These are phyloP conservation scores for Botryosphaeria agaves DNA, from an alignment of 2,329 filamentous ascomycete genomes.

Conservation along the genomic window DNA sequence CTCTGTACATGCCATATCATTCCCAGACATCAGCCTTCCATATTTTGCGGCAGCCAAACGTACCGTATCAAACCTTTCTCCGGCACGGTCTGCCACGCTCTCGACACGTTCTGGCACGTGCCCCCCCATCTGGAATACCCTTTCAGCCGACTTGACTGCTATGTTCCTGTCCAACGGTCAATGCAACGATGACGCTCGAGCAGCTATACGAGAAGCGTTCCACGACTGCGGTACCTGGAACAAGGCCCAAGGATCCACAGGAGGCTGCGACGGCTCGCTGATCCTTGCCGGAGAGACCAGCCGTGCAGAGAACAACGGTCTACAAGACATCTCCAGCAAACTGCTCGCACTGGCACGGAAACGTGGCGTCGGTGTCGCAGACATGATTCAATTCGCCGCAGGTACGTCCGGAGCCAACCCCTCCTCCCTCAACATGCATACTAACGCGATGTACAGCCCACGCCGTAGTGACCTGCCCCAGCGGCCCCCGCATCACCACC, in stretches of 20 bases:
- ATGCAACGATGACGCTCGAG: constrained; percentile 26
- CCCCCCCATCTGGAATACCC: neutral
- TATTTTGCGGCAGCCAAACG: neutral
- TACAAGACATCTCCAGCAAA: neutral
- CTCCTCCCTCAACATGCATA: neutral
- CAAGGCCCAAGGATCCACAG: constrained; percentile 12
- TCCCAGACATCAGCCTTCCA: neutral
- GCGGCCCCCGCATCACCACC: constrained; percentile 33
- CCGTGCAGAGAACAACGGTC: constrained; percentile 16
- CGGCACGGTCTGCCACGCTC: neutral
- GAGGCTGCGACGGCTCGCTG: constrained; percentile 30
- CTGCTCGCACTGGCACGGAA: constrained; percentile 4
- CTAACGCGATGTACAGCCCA: neutral
- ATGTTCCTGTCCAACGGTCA: constrained; percentile 7
- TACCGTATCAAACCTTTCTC: no score
- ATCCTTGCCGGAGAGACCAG: constrained; percentile 23
- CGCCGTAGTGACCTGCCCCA: constrained; percentile 18
- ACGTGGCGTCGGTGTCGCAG: constrained; percentile 18
- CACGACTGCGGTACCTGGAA: constrained; percentile 30
- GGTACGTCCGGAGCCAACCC: constrained; percentile 9
- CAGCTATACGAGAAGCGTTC: constrained; percentile 28
- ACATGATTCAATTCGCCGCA: constrained; percentile 21
- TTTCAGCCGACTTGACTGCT: neutral
- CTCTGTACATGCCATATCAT: neutral
- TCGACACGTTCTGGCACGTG: neutral